Evolutionary conservation across 495 filamentous ascomycete species (phyloP), one percentile per base, ranked within the genome.

Genomic region (Podospora tetraspora): DNA sequence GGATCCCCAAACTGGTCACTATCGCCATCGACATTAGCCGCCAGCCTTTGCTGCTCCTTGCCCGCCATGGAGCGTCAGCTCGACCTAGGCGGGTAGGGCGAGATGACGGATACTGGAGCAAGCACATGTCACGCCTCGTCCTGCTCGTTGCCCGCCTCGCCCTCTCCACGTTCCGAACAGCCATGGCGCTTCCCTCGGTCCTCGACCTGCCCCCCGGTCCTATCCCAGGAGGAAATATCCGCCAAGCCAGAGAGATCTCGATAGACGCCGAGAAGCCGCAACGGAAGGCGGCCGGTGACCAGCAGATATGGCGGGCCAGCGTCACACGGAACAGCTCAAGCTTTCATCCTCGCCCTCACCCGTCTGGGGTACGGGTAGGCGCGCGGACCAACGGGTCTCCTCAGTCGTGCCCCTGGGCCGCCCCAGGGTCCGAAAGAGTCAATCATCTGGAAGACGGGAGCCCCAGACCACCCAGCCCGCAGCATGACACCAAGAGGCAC

Each of bases 401-500:
- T 52, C 43, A n/a, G 43, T n/a, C 43, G 43, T 52, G 34, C 13
- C 27, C 29, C 29, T 30, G 11, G 32, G 3, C 11, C 32, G 11
- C 32, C 43, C 43, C 19, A 52, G n/a, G 43, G 3, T 56, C 27
- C 67, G 7, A 29, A 62, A 37, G 43, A 61, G 59, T 57, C n/a
- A n/a, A 63, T 62, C 59, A 72, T 70, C 68, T 72, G 68, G 71
- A 70, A 71, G 58, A 52, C 16, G 43, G 43, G 43, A 64, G 72
- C 56, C 65, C 69, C 66, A 70, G 68, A 68, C 63, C 43, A 52
- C 19, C 69, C 62, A 60, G 29, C 61, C 27, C 66, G 52, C 59
- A 12, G 37, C 43, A 52, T 8, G 19, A 52, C 43, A 52, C 43
- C 64, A 32, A 43, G 59, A 71, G 60, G 68, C 68, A 69, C 69